These are phyloP conservation scores for Zopfia rhizophila DNA, from an alignment of 2,329 filamentous ascomycete species.

Conservation along the genomic window DNA sequence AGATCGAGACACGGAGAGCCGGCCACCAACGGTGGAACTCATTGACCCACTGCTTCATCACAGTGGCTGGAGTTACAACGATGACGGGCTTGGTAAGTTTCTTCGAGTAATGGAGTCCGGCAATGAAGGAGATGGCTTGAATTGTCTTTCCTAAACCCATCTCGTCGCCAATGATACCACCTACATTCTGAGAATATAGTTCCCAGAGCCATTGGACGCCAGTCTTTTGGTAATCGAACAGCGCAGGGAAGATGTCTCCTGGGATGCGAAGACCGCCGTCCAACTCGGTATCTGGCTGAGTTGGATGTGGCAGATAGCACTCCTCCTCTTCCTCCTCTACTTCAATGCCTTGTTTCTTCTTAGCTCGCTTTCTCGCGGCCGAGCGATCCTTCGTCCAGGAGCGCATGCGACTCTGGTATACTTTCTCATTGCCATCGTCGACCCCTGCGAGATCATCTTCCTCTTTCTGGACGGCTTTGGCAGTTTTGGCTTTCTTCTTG, in stretches of 20 bases:
- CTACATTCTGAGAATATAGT: conserved; percentile 86
- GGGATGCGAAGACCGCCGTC: conserved; percentile 82
- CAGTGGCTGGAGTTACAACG: conserved; percentile 91
- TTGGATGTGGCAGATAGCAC: conserved; percentile 89
- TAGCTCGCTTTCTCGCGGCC: conserved; percentile 64
- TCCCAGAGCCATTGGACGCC: conserved; percentile 97
- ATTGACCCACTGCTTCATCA: conserved; percentile 97
- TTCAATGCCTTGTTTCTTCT: conserved; percentile 42
- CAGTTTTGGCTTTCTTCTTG: conserved; percentile 33
- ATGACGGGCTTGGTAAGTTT: conserved; percentile 86
- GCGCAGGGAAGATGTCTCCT: conserved; percentile 88
- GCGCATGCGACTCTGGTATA: conserved; percentile 79
- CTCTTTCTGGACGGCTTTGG: conserved; percentile 36
- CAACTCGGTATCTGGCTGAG: conserved; percentile 78
- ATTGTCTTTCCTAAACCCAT: conserved; percentile 99
- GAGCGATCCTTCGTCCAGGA: conserved; percentile 77
- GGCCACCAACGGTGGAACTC: conserved; percentile 99
- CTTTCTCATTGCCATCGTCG: conserved; percentile 87
- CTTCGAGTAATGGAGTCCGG: conserved; percentile 90
- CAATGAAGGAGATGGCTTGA: conserved; percentile 82
- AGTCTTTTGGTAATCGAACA: conserved; percentile 98
- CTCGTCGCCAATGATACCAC: conserved; percentile 95
- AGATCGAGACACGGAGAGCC: conserved; percentile 92
- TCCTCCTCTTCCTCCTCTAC: conserved; percentile 64
- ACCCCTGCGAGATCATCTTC: conserved; percentile 70